Evolutionary conservation across 2,329 filamentous ascomycete genomes (phyloP).

Genomic region (Chalara sp.): DNA sequence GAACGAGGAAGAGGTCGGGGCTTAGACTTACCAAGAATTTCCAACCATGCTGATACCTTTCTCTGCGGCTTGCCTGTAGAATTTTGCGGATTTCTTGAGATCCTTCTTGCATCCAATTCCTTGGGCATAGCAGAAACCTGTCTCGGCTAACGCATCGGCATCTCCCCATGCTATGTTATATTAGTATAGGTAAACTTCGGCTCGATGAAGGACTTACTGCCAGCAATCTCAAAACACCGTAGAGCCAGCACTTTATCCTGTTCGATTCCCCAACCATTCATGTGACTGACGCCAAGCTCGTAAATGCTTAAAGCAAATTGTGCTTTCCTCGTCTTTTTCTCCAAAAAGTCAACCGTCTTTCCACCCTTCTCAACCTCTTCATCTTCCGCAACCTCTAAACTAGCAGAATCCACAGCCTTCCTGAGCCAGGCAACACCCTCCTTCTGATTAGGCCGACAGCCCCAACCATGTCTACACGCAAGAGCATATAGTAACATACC

Average conservation of each 20-base stretch:
- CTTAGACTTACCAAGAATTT: conserved; percentile 77
- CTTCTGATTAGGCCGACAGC: conserved; percentile 84
- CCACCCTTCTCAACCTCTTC: conserved; percentile 60
- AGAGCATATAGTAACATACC: conserved; percentile 95
- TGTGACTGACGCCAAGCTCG: conserved; percentile 90
- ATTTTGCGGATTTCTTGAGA: conserved; percentile 84
- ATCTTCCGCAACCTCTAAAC: conserved; percentile 76
- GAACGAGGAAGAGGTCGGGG: background rate
- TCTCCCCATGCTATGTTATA: conserved; percentile 74
- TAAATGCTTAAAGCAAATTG: conserved; percentile 96
- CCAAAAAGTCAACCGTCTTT: conserved; percentile 56
- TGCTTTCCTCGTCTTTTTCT: conserved; percentile 77
- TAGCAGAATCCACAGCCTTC: conserved; percentile 80
- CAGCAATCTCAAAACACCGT: conserved; percentile 93
- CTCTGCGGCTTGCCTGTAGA: conserved; percentile 83
- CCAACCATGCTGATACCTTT: conserved; percentile 97
- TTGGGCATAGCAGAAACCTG: conserved; percentile 92
- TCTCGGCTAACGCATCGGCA: conserved; percentile 86
- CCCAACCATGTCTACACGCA: conserved; percentile 94
- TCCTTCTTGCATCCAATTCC: conserved; percentile 94
- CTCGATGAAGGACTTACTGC: conserved; percentile 46
- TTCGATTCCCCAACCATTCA: conserved; percentile 96
- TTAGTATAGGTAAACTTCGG: conserved; percentile 18
- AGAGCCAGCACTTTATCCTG: conserved; percentile 85
- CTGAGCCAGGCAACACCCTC: conserved; percentile 91